These are phyloP conservation scores for Niveomyces coronatus DNA, from an alignment of 2,329 filamentous ascomycete genomes.

Conservation along the genomic window DNA sequence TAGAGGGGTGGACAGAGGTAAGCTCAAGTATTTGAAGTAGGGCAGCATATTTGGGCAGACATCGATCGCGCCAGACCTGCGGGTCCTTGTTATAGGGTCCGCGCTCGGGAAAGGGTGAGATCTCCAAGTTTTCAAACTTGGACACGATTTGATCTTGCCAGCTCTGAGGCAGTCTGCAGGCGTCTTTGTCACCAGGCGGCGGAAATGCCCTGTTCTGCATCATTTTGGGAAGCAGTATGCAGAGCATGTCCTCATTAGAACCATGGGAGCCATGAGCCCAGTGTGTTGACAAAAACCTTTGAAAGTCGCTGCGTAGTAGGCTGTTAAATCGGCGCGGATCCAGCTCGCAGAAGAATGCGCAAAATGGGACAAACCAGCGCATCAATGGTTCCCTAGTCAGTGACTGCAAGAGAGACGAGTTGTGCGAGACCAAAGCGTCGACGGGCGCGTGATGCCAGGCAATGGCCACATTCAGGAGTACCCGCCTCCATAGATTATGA, in stretches of 20 bases:
- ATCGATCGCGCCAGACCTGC: slow-evolving; percentile 50
- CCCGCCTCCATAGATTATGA: slow-evolving; percentile 42
- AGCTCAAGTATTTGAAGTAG: slow-evolving; percentile 53
- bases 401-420: slow-evolving; percentile 53
- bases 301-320: slow-evolving; percentile 71
- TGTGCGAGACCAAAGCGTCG: slow-evolving; percentile 62
- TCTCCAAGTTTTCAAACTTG: slow-evolving; percentile 56
- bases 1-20: slow-evolving; percentile 54
- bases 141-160: slow-evolving; percentile 66
- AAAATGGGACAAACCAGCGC: slow-evolving; percentile 73
- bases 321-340: slow-evolving; percentile 65
- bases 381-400: slow-evolving; percentile 57
- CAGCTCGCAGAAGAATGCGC: slow-evolving; percentile 66
- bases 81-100: slow-evolving; percentile 52
- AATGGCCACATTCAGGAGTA: slow-evolving; percentile 52
- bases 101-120: slow-evolving; percentile 54
- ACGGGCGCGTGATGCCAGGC: slow-evolving; percentile 68
- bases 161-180: slow-evolving; percentile 47
- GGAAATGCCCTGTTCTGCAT: slow-evolving; percentile 46
- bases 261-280: slow-evolving; percentile 55
- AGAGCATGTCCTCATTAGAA: slow-evolving; percentile 56
- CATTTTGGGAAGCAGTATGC: slow-evolving; percentile 58
- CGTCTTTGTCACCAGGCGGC: slow-evolving; percentile 39
- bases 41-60: slow-evolving; percentile 57
- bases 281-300: slow-evolving; percentile 67